phyloP scores from a whole-genome alignment of 176 grass and related monocot species.

The Puya raimondii region DNA sequence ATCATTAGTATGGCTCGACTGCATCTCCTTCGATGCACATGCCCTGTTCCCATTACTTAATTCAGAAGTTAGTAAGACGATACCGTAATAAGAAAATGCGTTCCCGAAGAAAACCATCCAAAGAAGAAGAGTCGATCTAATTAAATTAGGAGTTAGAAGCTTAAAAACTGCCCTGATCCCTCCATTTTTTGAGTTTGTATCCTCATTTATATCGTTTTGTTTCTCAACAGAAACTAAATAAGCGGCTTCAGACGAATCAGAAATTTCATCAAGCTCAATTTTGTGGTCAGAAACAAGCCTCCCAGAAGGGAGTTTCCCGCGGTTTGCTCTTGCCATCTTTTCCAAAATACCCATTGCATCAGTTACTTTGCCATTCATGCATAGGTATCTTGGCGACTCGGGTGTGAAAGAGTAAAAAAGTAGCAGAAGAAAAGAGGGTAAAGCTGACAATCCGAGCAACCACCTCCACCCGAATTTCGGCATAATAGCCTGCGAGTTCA shows the following conservation, averaged over 20 bases:
- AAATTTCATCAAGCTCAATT: slow-evolving; percentile 62
- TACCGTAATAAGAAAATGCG: slow-evolving; percentile 93
- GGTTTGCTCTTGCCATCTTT: slow-evolving; percentile 67
- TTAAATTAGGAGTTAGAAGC: slow-evolving; percentile 55
- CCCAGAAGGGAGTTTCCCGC: slow-evolving; percentile 47
- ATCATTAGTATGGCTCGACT: slow-evolving; percentile 42
- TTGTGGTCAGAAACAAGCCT: slow-evolving; percentile 59
- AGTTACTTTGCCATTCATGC: slow-evolving; percentile 57
- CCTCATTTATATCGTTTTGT: slow-evolving; percentile 10
- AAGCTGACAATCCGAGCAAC: slow-evolving; percentile 63
- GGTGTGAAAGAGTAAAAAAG: slow-evolving; percentile 70
- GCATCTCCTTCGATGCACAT: slow-evolving; percentile 48
- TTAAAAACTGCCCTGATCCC: slow-evolving; percentile 44
- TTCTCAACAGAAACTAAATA: slow-evolving; percentile 38
- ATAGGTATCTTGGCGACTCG: slow-evolving; percentile 88
- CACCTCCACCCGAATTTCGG: slow-evolving; percentile 92
- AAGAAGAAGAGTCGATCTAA: slow-evolving; percentile 80
- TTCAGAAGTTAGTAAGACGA: slow-evolving; percentile 88
- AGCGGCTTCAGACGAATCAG: slow-evolving; percentile 40
- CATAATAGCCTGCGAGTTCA: slow-evolving; percentile 66
- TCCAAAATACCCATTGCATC: slow-evolving; percentile 59
- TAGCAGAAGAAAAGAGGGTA: slow-evolving; percentile 75
- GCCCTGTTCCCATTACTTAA: slow-evolving; percentile 68
- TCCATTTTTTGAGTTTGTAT: slow-evolving; percentile 37
- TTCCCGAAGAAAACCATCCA: slow-evolving; percentile 98